Conservation (phyloP, 306 rosid genomes). For the Casuarina cunninghamiana region DNA sequence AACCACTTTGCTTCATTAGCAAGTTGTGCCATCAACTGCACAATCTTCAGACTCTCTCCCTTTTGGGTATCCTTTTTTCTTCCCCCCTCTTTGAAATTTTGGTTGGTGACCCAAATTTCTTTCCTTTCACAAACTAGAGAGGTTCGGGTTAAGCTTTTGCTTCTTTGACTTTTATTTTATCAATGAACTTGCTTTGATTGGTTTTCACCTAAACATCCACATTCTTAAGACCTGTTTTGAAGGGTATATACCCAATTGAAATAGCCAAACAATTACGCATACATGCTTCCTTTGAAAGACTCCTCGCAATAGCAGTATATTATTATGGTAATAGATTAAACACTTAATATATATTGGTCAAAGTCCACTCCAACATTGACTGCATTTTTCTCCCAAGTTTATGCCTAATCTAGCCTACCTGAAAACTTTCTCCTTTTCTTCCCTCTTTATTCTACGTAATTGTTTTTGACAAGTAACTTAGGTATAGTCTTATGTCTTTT, state of each 20-base stretch:
- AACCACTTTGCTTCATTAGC: conserved; percentile 55
- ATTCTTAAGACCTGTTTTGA: too few relatives aligned
- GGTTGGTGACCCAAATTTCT: not conserved
- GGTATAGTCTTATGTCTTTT: too few relatives aligned
- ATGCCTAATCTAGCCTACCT: not conserved
- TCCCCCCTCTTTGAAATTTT: not conserved
- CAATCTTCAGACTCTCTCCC: not conserved
- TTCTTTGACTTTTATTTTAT: not conserved
- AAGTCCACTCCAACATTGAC: not conserved
- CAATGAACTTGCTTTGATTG: not conserved
- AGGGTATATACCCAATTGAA: too few relatives aligned
- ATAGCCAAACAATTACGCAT: not conserved
- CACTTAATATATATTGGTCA: not conserved
- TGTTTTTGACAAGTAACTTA: too few relatives aligned
- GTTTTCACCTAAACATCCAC: not conserved
- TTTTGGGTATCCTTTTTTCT: not conserved
- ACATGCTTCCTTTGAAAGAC: too few relatives aligned
- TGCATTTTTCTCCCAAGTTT: not conserved
- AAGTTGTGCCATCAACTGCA: conserved; percentile 40
- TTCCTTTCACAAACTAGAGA: not conserved
- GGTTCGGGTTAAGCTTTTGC: too few relatives aligned
- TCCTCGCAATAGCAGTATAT: not conserved
- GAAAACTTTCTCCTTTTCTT: not conserved
- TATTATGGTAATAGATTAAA: not conserved
- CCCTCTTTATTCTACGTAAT: too few relatives aligned